Base-by-base conservation (phyloP, 345 rosid species). In the Linum trigynum region DNA sequence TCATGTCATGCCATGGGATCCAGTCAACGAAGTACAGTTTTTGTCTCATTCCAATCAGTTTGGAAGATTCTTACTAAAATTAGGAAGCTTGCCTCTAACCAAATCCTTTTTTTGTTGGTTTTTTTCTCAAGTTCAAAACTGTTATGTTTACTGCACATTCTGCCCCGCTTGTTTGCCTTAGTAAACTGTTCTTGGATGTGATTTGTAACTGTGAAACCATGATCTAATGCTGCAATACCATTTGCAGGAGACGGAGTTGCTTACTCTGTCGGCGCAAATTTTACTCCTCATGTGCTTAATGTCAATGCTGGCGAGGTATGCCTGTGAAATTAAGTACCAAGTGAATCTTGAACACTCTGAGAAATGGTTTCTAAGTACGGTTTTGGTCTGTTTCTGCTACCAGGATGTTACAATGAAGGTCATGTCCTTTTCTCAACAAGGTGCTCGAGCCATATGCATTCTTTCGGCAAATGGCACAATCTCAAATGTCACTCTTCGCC, bases 381-480 rank as follows among this genome's bases (percentile, higher is more conserved):
- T 61, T 40, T 3, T 63, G 38, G 16, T 36, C 4, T 48, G 59
- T 37, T 72, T 60, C 12, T 67, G 70, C 32, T 43, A 72, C 41
- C 73, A 94, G 99, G 99, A 94, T 80, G 91, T 94, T 68, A 82
- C 79, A 10, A 94, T 85, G 99, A 94, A 91, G 80, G 71, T 94
- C 62, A 88, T 94, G 96, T 78, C 89, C 59, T 85, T 94, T 70
- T 84, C 92, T 67, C 95, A 89, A 72, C 92, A 88, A 83, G 84
- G 85, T 65, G 64, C 88, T 67, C 92, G 85, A 57, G 91, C 97
- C 71, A 83, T 91, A 37, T 91, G 99, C 69, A 67, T 94, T 71
- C 96, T 90, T 48, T 90, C 92, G 14, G 97, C 96, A 8, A 88
- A 78, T 39, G 97, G 96, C 57, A 86, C 86, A 57, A 81, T 90